Evolutionary conservation across 139 green algal species (phyloP).

Genomic region (Tetratostichococcus sp.): DNA sequence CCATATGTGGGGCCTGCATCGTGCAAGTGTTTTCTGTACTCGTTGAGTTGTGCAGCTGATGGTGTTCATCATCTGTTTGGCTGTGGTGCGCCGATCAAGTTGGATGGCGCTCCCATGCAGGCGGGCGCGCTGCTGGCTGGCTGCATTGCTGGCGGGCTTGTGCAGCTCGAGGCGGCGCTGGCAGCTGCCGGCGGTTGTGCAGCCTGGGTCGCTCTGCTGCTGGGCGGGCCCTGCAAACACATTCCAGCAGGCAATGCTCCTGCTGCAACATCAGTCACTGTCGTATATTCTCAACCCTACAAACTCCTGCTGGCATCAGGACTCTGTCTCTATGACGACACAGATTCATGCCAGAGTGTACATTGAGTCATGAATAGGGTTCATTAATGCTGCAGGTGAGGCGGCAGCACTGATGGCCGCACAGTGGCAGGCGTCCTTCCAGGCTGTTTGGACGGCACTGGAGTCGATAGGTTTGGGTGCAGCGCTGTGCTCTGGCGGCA

Average conservation of each 20-base stretch:
- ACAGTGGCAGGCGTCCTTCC: not conserved
- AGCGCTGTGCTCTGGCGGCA: not conserved
- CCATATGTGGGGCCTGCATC: no score
- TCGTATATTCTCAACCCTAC: no score
- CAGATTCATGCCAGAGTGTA: no score
- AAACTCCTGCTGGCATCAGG: no score
- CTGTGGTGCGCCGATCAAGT: no score
- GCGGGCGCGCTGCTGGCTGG: not conserved
- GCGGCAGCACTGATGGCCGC: not conserved
- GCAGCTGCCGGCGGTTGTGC: not conserved
- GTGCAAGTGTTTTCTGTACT: no score
- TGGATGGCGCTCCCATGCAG: not conserved
- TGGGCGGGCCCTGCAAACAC: not conserved
- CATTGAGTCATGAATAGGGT: no score
- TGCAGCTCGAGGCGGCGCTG: not conserved
- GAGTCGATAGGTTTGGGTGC: not conserved
- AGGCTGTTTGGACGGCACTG: not conserved
- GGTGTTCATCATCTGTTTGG: no score
- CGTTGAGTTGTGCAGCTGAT: no score
- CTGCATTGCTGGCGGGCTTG: not conserved
- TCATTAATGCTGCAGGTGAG: not conserved
- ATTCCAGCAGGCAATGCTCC: not conserved
- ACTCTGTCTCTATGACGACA: no score
- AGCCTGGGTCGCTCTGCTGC: not conserved
- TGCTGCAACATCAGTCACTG: no score